Evolutionary conservation across 768 basidiomycete genomes (phyloP).

Genomic region (Porpolomopsis calyptriformis): DNA sequence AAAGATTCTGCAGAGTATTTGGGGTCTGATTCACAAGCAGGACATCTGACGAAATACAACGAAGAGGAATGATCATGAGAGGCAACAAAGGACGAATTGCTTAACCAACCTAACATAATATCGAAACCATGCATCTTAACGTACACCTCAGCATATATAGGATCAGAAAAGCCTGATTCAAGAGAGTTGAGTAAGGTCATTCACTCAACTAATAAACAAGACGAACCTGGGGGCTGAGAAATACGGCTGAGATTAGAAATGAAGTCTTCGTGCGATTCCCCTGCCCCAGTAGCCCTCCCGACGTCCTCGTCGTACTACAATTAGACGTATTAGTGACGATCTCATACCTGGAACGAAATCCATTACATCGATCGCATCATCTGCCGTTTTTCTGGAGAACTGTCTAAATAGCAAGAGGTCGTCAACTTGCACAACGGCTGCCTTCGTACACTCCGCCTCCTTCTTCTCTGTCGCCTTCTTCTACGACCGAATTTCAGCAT

Average conservation of each 20-base stretch:
- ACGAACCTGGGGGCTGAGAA: conserved; percentile 79
- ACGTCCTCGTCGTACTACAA: conserved; percentile 80
- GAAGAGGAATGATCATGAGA: not conserved
- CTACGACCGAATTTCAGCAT: conserved; percentile 27
- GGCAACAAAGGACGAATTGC: not conserved
- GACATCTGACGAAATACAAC: conserved; percentile 70
- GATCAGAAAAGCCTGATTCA: conserved; percentile 81
- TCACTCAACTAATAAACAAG: not conserved
- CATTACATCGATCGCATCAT: conserved; percentile 63
- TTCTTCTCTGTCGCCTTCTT: conserved; percentile 89
- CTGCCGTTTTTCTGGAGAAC: conserved; percentile 84
- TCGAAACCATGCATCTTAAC: conserved; percentile 98
- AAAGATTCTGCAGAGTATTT: conserved; percentile 92
- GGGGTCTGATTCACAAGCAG: conserved; percentile 92
- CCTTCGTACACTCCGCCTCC: conserved; percentile 62
- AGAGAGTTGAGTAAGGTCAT: not conserved
- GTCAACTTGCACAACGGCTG: conserved; percentile 77
- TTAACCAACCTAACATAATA: conserved; percentile 66
- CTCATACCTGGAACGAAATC: conserved; percentile 11
- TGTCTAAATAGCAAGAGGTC: conserved; percentile 88
- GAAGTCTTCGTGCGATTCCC: conserved; percentile 82
- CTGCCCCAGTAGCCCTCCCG: conserved; percentile 77
- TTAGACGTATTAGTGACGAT: conserved; percentile 3
- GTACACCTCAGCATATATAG: conserved; percentile 95
- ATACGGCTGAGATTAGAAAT: conserved; percentile 90